phyloP scores from a whole-genome alignment of 2,329 filamentous ascomycete species.

The Aspergillus aculeatus region DNA sequence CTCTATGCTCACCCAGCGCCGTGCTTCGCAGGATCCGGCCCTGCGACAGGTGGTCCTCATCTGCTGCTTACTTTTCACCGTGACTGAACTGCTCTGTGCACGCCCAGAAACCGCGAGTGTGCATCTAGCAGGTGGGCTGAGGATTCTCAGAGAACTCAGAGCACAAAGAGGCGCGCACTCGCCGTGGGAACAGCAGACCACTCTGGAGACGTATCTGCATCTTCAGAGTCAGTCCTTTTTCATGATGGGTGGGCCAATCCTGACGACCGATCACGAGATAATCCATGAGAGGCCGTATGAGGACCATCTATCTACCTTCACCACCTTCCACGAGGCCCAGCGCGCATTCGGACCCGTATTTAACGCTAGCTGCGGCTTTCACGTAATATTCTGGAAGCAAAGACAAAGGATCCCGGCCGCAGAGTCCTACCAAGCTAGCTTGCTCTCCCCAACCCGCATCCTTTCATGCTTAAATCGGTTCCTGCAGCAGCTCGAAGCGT shows the following conservation, averaged over 20 bases:
- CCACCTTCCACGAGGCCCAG: neutral
- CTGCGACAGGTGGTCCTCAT: conserved; percentile 3
- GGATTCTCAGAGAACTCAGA: neutral
- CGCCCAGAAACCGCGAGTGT: neutral
- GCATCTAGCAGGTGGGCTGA: neutral
- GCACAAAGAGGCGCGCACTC: neutral
- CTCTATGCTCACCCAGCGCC: conserved; percentile 1
- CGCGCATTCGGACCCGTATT: neutral
- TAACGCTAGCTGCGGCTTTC: neutral
- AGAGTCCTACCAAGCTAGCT: neutral
- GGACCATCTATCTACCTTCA: neutral
- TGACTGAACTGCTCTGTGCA: neutral
- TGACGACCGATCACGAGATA: neutral
- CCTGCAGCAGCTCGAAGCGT: neutral
- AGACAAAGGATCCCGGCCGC: neutral
- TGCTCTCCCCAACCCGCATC: neutral
- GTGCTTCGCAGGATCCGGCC: conserved; percentile 9
- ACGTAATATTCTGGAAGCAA: neutral
- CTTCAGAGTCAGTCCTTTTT: neutral
- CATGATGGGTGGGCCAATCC: neutral
- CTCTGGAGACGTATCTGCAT: neutral
- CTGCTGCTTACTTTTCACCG: conserved; percentile 11
- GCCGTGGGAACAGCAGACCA: neutral
- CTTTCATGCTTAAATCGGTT: neutral
- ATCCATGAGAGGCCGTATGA: neutral